Conservation (phyloP, 495 filamentous ascomycete species). For the Parachaetomium inaequale region DNA sequence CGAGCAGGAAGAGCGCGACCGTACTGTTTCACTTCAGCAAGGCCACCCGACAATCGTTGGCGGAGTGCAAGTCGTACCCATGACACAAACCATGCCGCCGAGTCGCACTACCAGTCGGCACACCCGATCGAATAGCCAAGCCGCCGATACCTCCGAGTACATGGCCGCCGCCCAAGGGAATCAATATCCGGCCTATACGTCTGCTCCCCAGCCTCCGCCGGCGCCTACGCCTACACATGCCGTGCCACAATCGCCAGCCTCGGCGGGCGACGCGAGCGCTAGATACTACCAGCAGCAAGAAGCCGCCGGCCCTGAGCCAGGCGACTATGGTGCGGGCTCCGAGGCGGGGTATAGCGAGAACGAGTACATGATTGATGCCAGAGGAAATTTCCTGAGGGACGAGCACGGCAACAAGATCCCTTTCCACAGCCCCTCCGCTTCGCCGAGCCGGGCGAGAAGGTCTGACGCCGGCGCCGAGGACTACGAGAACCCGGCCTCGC, state of each 20-base stretch:
- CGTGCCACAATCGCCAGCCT: slow-evolving; percentile 31
- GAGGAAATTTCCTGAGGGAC: slow-evolving; percentile 48
- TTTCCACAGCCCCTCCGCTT: slow-evolving; percentile 34
- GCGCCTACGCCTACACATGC: slow-evolving; percentile 18
- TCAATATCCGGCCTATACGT: slow-evolving; percentile 35
- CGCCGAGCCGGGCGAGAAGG: slow-evolving; percentile 29
- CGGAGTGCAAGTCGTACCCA: slow-evolving; percentile 94
- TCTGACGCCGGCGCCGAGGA: slow-evolving; percentile 50
- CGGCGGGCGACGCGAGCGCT: slow-evolving; percentile 8
- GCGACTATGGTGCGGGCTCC: slow-evolving; percentile 41
- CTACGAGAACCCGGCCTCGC: slow-evolving; percentile 42
- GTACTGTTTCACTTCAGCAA: slow-evolving; percentile 76
- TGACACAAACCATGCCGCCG: slow-evolving; percentile 72
- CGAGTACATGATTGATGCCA: slow-evolving; percentile 52
- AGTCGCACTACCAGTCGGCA: slow-evolving; percentile 58
- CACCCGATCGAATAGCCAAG: slow-evolving; percentile 39
- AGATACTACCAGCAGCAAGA: slow-evolving; percentile 31
- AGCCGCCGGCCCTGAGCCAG: slow-evolving; percentile 23
- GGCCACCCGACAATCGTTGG: slow-evolving; percentile 88
- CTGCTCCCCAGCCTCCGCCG: slow-evolving; percentile 28
- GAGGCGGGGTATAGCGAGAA: slow-evolving; percentile 56
- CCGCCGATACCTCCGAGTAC: slow-evolving; percentile 39
- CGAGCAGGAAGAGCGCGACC: slow-evolving; percentile 92
- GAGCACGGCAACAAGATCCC: slow-evolving; percentile 46
- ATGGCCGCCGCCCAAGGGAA: slow-evolving; percentile 33